Evolutionary conservation across 345 rosid genomes (phyloP), one percentile per base, ranked within the genome.

Genomic region (Syzygium aqueum): DNA sequence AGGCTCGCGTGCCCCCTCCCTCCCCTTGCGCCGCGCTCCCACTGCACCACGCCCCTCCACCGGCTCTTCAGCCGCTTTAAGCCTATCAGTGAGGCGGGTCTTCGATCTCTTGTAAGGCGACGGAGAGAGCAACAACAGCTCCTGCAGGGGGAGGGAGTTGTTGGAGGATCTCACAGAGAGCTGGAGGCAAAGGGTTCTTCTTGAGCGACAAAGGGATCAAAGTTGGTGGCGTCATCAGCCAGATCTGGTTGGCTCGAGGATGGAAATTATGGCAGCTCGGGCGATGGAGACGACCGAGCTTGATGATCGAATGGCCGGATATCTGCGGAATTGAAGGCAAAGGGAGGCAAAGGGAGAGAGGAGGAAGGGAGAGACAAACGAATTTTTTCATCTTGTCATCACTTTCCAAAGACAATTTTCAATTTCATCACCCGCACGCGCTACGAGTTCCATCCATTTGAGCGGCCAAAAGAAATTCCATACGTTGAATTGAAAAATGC

Each of bases 41-140:
- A 86, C 85, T 54, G 33, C 84, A 86, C 85, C 78, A 25, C 85
- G 92, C 84, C 92, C 96, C 51, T 87, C 53, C 49, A 88, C 90
- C 30, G 86, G 89, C 85, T 94, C 99, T 78, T 92, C 93, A 1
- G 93, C 95, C 94, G 91, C 92, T 16, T 96, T 95, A 50, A 93
- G 91, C 84, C 94, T 89, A 65, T 95, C 97, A 1, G 94, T 88
- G 17, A 95, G 91, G 25, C 96, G 93, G 89, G 93, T 91, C 90
- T 92, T 94, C 12, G 97, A 91, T 90, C 88, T 93, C 40, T 91
- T 89, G 22, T 91, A 84, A 4, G 98, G 96, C 53, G 97, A 93
- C 57, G 51, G 87, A 92, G 92, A 54, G 93, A 89, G 77, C 88
- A 78, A 30, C 52, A 80, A 53, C n/a, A 80, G 52, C 52, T 80